phyloP scores from a whole-genome alignment of 2,329 filamentous ascomycete species.

The Colletotrichum sp. region DNA sequence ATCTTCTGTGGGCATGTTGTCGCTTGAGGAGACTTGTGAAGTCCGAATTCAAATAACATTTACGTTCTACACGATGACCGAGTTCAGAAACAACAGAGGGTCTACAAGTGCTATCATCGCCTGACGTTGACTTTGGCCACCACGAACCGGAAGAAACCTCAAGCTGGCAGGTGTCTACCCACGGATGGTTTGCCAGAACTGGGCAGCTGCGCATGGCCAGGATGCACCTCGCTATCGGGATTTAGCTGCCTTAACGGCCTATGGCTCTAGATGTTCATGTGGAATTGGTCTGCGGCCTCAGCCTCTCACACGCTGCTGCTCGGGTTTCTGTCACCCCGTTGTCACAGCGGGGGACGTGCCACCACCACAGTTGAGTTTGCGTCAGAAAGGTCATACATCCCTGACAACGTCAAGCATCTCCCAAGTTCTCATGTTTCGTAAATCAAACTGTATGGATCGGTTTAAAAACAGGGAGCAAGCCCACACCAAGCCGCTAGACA shows the following conservation, averaged over 20 bases:
- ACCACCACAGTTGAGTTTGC: constrained; percentile 13
- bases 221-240: not conserved
- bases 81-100: not conserved
- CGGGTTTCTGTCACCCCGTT: constrained; percentile 8
- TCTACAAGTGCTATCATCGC: not conserved
- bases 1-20: not conserved
- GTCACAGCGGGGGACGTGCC: constrained; percentile 21
- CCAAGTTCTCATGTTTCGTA: constrained; percentile 4
- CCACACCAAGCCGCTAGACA: not conserved
- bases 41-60: not conserved
- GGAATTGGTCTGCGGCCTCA: not conserved
- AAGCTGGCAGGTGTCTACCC: not conserved
- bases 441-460: not conserved
- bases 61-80: not conserved
- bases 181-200: not conserved
- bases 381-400: constrained; percentile 15
- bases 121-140: not conserved
- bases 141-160: not conserved
- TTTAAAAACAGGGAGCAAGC: constrained; percentile 5
- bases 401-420: constrained; percentile 7
- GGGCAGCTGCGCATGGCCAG: not conserved
- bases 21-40: not conserved
- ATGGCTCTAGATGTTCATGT: not conserved
- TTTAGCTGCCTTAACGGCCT: not conserved
- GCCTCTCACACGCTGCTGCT: not conserved